These are phyloP conservation scores for Colletotrichum falcatum DNA, from an alignment of 2,329 filamentous ascomycete genomes.

Conservation along the genomic window DNA sequence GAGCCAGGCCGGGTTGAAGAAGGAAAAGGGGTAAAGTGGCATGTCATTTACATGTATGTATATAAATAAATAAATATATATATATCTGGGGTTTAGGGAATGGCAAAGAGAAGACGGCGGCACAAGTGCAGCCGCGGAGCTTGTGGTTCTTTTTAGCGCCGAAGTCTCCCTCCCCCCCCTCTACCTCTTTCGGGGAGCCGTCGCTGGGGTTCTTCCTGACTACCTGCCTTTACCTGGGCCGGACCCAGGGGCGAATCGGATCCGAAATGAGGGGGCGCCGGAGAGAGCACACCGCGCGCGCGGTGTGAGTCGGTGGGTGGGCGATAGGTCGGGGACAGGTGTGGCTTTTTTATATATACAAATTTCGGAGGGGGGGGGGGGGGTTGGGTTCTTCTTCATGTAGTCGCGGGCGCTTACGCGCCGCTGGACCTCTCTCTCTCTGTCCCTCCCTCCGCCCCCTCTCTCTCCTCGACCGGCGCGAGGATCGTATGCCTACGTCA, in stretches of 20 bases:
- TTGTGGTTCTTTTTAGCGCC: neutral
- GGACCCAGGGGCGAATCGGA: neutral
- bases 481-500: constrained; percentile 1
- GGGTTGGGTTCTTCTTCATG: too few relatives aligned
- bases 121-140: neutral
- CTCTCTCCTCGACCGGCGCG: neutral
- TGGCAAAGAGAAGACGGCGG: neutral
- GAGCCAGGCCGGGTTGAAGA: neutral
- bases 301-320: neutral
- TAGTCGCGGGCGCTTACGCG: constrained; percentile 9
- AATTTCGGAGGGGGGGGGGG: too few relatives aligned
- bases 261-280: neutral
- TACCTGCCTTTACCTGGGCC: neutral
- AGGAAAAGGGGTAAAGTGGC: neutral
- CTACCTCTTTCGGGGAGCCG: neutral
- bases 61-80: too few relatives aligned
- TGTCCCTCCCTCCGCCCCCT: too few relatives aligned
- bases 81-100: too few relatives aligned
- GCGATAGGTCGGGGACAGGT: neutral
- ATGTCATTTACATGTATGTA: too few relatives aligned
- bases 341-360: too few relatives aligned
- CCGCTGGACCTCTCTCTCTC: neutral
- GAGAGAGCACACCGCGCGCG: constrained; percentile 5
- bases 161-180: too few relatives aligned
- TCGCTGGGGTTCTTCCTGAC: neutral